Conservation (phyloP, 768 basidiomycete species). For the Mycena floridula region DNA sequence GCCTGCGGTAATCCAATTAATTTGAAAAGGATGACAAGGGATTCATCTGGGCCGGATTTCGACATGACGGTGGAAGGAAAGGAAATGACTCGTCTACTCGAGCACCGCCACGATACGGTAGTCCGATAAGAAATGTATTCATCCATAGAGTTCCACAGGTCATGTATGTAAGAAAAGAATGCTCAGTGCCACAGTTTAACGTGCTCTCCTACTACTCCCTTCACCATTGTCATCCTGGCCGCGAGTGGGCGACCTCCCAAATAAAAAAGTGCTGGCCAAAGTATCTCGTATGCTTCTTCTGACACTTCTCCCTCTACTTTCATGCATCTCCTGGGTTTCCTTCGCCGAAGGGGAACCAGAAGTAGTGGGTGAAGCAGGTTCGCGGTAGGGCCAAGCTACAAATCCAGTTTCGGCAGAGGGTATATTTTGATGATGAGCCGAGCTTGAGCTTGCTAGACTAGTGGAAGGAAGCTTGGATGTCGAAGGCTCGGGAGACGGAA, state of each 20-base stretch:
- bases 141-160: too few species aligned
- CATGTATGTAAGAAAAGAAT: too few species aligned
- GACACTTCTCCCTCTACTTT: slow-evolving; percentile 51
- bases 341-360: slow-evolving; percentile 9
- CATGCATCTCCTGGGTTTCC: slow-evolving; percentile 10
- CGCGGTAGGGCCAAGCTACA: slow-evolving; percentile 39
- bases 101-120: too few species aligned
- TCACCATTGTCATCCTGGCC: slow-evolving; percentile 4
- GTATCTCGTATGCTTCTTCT: slow-evolving; percentile 64
- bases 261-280: slow-evolving; percentile 63
- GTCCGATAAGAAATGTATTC: too few species aligned
- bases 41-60: slow-evolving; percentile 21
- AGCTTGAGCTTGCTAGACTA: too few species aligned
- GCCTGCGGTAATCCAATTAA: slow-evolving; percentile 69
- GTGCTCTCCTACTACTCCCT: not conserved
- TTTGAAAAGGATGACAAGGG: slow-evolving; percentile 52
- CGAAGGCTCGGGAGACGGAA: not conserved
- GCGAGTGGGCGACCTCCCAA: slow-evolving; percentile 41
- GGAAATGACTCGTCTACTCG: too few species aligned
- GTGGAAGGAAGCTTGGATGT: not conserved
- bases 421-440: too few species aligned
- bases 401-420: slow-evolving; percentile 4
- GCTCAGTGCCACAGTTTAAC: too few species aligned
- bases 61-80: slow-evolving; percentile 1
- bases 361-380: slow-evolving; percentile 27